Evolutionary conservation across 1,139 yeast genomes (phyloP).

Genomic region (Candida sp.): DNA sequence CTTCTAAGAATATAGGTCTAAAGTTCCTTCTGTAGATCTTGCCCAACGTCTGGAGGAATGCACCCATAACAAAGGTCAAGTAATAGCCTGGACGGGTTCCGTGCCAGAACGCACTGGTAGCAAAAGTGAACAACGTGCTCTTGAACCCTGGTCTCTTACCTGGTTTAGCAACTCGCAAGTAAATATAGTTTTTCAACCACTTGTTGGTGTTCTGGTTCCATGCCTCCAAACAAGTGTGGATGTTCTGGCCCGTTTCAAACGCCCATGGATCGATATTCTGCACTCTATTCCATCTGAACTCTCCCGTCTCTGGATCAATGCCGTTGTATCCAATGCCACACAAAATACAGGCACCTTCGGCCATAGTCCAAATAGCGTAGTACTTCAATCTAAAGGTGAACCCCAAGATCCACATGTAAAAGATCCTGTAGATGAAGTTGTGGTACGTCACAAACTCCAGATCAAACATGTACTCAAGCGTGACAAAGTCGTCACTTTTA

Average conservation of each 20-base stretch:
- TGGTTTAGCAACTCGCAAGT: slow-evolving; percentile 75
- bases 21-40: slow-evolving; percentile 76
- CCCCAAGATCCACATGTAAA: slow-evolving; percentile 73
- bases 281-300: slow-evolving; percentile 86
- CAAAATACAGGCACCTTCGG: slow-evolving; percentile 96
- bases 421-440: slow-evolving; percentile 57
- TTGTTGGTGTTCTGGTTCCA: slow-evolving; percentile 99
- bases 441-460: slow-evolving; percentile 44
- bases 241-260: slow-evolving; percentile 91
- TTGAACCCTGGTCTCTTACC: slow-evolving; percentile 88
- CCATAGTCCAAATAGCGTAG: slow-evolving; percentile 92
- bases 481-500: slow-evolving; percentile 50
- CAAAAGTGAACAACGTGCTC: slow-evolving; percentile 84
- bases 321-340: slow-evolving; percentile 97
- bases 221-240: slow-evolving; percentile 82
- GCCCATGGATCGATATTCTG: slow-evolving; percentile 83
- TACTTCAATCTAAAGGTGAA: slow-evolving; percentile 80
- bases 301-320: slow-evolving; percentile 61
- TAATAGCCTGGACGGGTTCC: slow-evolving; percentile 98
- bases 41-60: slow-evolving; percentile 85
- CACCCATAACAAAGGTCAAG: slow-evolving; percentile 87
- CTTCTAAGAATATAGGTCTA: slow-evolving; percentile 81
- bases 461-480: slow-evolving; percentile 53
- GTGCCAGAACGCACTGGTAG: slow-evolving; percentile 97
- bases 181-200: slow-evolving; percentile 93